phyloP scores from a whole-genome alignment of 2,329 filamentous ascomycete species.

The Celoporthe dispersa region DNA sequence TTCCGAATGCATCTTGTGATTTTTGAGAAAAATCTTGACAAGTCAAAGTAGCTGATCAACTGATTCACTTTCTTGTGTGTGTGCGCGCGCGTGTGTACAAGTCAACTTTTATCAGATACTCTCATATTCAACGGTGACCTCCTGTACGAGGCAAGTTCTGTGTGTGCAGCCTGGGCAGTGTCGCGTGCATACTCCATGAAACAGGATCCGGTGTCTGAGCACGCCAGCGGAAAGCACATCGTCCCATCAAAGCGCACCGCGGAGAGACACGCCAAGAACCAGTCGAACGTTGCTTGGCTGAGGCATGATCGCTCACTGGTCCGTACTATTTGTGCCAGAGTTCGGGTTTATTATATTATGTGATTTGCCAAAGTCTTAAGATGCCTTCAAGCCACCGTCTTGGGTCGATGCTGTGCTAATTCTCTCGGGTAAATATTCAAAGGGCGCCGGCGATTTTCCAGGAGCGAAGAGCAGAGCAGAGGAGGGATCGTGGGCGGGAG shows the following conservation, averaged over 20 bases:
- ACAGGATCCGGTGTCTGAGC: not conserved
- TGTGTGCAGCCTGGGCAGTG: not conserved
- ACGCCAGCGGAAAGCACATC: not conserved
- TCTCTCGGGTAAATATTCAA: too few relatives aligned
- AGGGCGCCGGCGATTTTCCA: too few relatives aligned
- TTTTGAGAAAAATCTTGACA: not conserved
- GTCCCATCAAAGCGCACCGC: not conserved
- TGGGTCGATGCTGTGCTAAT: too few relatives aligned
- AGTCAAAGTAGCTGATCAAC: not conserved
- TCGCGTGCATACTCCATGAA: not conserved
- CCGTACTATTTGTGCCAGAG: too few relatives aligned
- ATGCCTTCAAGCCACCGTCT: too few relatives aligned
- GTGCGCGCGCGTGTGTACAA: not conserved
- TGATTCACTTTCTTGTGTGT: not conserved
- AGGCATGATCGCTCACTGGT: too few relatives aligned
- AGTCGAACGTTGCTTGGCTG: not conserved
- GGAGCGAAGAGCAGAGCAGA: too few relatives aligned
- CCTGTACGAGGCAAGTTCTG: not conserved
- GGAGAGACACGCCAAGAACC: not conserved
- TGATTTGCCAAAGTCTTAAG: too few relatives aligned
- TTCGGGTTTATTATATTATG: too few relatives aligned
- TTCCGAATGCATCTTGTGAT: slow-evolving; percentile 9
- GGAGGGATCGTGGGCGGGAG: too few relatives aligned
- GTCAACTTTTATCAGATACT: not conserved
- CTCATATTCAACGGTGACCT: not conserved